A percentile compares a stretch with the other conserved stretches of the same genome.
phyloP scores from a whole-genome alignment of 2,329 filamentous ascomycete genomes.

The Ophiosphaerella korrae region DNA sequence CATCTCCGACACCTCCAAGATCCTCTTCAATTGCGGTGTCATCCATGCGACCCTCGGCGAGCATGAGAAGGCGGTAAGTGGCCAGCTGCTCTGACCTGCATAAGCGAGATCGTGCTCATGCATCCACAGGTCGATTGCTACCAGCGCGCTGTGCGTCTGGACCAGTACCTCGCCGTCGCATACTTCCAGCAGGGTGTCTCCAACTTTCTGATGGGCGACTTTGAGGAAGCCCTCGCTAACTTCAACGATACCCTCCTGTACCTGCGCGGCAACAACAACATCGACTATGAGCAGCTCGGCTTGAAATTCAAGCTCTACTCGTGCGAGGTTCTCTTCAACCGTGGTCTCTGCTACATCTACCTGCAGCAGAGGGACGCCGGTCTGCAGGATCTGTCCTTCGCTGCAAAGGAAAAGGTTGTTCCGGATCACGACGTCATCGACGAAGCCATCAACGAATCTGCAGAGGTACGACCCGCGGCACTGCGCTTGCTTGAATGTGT shows the following conservation, averaged over 20 bases:
- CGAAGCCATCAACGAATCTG: constrained; percentile 90
- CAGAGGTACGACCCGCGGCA: constrained; percentile 67
- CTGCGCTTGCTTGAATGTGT: not conserved
- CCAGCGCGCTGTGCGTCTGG: constrained; percentile 85
- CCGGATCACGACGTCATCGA: constrained; percentile 98
- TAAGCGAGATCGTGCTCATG: constrained; percentile 21
- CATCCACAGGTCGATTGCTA: constrained; percentile 82
- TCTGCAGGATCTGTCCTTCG: constrained; percentile 87
- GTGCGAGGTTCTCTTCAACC: constrained; percentile 96
- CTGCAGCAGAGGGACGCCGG: constrained; percentile 88
- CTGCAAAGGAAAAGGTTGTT: constrained; percentile 93
- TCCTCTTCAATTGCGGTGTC: constrained; percentile 96
- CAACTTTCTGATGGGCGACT: constrained; percentile 95
- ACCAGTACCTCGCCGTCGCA: constrained; percentile 94
- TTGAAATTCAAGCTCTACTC: constrained; percentile 96
- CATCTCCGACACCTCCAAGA: constrained; percentile 96
- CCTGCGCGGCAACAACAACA: constrained; percentile 92
- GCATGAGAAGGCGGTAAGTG: constrained; percentile 87
- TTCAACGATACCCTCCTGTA: constrained; percentile 98
- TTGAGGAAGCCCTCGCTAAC: constrained; percentile 94
- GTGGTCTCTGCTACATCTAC: constrained; percentile 96
- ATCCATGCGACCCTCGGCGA: constrained; percentile 96
- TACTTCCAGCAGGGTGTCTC: constrained; percentile 99
- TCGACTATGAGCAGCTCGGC: constrained; percentile 95
- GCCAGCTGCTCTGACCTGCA: not conserved